Percentiles rank a stretch among this genome's conserved stretches.
Conservation (phyloP, 139 green algal species). For the Chlorokybus atmophyticus region DNA sequence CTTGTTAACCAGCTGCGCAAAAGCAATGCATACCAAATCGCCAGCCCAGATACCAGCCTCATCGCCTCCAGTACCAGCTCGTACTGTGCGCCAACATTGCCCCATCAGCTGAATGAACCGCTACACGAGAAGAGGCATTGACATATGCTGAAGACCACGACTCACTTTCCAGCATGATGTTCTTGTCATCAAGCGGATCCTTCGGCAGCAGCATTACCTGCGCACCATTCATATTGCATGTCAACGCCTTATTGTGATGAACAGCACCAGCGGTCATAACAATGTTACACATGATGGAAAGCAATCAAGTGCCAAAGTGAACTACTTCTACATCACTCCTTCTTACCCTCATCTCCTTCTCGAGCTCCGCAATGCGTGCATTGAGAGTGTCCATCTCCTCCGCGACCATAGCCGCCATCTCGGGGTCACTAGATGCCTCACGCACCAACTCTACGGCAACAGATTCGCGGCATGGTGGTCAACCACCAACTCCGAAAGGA, state of each 20-base stretch:
- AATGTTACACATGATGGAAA: not conserved
- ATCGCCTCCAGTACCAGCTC: slow-evolving; percentile 63
- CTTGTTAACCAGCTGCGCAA: too few species aligned
- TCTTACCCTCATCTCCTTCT: slow-evolving; percentile 14
- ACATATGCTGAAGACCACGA: slow-evolving; percentile 5
- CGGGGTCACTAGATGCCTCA: slow-evolving; percentile 38
- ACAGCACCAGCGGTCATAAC: not conserved
- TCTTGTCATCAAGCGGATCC: slow-evolving; percentile 64
- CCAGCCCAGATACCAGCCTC: slow-evolving; percentile 61
- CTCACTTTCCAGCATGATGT: slow-evolving; percentile 63
- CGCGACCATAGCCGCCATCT: slow-evolving; percentile 56
- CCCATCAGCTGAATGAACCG: slow-evolving; percentile 7
- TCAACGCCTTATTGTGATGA: not conserved
- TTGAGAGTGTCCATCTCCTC: slow-evolving; percentile 50
- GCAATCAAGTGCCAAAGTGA: not conserved
- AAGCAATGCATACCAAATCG: slow-evolving; percentile 39
- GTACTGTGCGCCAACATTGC: slow-evolving; percentile 20
- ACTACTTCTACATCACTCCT: not conserved
- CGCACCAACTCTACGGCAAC: too few species aligned
- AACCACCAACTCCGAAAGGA: not conserved
- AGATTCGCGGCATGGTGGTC: too few species aligned
- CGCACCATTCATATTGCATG: not conserved
- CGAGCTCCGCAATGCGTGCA: slow-evolving; percentile 6
- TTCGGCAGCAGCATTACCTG: slow-evolving; percentile 57
- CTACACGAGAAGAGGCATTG: too few species aligned